Conservation (phyloP, 768 basidiomycete species). For the Tylopilus balloui region DNA sequence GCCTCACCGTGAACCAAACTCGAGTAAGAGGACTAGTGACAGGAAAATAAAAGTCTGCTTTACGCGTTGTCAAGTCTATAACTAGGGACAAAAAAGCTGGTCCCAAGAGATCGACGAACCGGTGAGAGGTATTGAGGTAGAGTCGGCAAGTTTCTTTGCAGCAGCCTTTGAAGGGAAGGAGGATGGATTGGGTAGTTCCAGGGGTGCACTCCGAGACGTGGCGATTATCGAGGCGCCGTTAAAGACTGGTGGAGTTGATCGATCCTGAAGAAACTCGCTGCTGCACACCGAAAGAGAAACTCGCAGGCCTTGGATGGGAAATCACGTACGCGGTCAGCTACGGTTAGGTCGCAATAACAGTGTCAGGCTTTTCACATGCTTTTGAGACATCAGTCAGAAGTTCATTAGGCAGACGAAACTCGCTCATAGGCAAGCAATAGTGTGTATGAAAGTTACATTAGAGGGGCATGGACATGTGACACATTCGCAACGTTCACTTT, state of each 20-base stretch:
- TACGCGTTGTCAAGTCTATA: conserved; percentile 39
- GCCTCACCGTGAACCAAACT: conserved; percentile 43
- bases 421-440: too few relatives aligned
- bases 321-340: too few relatives aligned
- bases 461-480: too few relatives aligned
- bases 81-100: conserved; percentile 20
- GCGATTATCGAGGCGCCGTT: conserved; percentile 76
- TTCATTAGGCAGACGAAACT: too few relatives aligned
- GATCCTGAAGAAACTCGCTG: conserved; percentile 44
- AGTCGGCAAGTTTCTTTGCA: conserved; percentile 56
- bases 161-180: conserved; percentile 45
- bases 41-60: conserved; percentile 21
- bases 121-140: conserved; percentile 49
- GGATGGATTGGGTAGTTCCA: conserved; percentile 56
- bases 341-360: too few relatives aligned
- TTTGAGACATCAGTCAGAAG: too few relatives aligned
- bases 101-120: conserved; percentile 43
- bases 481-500: too few relatives aligned
- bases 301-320: too few relatives aligned
- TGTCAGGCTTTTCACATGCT: too few relatives aligned
- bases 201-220: conserved; percentile 65
- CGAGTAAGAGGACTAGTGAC: conserved; percentile 24
- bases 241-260: conserved; percentile 60
- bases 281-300: conserved; percentile 3
- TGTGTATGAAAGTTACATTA: too few relatives aligned